Percentiles rank a stretch among this genome's conserved stretches.
Conservation (phyloP, 192 early-diverging fungal genomes). For the Entomortierella beljakovae region DNA sequence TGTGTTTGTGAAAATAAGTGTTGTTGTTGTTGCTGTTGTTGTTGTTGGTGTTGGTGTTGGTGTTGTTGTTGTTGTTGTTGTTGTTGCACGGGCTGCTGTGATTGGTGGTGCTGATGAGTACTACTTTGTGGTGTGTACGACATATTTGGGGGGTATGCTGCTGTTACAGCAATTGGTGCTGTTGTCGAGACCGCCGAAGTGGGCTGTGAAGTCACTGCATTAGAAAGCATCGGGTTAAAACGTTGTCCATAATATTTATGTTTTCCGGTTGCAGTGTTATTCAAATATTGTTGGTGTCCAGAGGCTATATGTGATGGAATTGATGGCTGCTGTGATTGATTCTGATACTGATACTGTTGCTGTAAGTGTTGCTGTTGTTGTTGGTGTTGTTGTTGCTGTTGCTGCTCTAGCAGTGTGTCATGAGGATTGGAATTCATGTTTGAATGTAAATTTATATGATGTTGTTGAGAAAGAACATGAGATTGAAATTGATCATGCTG, state of each 20-base stretch:
- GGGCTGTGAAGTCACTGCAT: neutral
- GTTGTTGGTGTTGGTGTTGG: neutral
- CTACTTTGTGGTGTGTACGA: neutral
- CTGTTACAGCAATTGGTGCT: neutral
- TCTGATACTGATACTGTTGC: conserved; percentile 6
- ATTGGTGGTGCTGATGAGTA: neutral
- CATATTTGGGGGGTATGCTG: neutral
- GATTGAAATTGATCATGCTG: conserved; percentile 24
- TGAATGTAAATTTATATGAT: neutral
- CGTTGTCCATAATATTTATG: conserved; percentile 32
- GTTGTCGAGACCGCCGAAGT: neutral
- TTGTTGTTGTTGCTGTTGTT: neutral
- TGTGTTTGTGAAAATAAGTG: conserved; percentile 6
- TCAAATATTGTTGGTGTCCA: neutral
- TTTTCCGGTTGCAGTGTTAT: conserved; percentile 9
- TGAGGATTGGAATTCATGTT: neutral
- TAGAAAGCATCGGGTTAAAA: conserved; percentile 15
- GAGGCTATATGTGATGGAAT: neutral
- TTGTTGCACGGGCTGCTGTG: too few species aligned
- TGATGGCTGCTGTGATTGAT: neutral
- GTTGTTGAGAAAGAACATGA: conserved; percentile 3
- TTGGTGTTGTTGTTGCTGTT: neutral
- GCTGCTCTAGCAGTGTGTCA: neutral
- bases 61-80: neutral
- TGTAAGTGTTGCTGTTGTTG: conserved; percentile 3